Conservation (phyloP, 2,329 filamentous ascomycete genomes). For the Cladosporium sp. region DNA sequence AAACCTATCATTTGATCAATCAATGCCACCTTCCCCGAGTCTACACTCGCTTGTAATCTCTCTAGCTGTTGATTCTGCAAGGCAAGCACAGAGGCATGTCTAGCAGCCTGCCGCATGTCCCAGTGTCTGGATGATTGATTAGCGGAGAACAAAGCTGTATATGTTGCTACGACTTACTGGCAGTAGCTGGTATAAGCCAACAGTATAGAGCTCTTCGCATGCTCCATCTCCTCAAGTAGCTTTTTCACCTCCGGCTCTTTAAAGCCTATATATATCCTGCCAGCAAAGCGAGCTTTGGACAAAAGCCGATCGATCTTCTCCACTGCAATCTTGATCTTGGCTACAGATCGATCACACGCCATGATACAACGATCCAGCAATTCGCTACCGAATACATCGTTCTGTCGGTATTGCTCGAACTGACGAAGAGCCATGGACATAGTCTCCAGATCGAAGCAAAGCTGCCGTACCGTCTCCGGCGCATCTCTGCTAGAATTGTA, state of each 20-base stretch:
- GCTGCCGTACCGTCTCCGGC: neutral
- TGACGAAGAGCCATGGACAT: constrained; percentile 7
- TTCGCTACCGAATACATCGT: neutral
- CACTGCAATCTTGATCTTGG: neutral
- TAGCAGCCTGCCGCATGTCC: neutral
- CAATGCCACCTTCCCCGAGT: neutral
- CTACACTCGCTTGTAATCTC: neutral
- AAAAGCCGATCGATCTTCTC: neutral
- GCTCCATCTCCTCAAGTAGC: constrained; percentile 11
- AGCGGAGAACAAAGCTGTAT: no score
- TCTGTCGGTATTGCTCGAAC: neutral
- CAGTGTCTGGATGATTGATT: neutral
- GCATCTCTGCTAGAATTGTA: constrained; percentile 5
- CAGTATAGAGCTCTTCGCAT: constrained; percentile 9
- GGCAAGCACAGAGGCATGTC: neutral
- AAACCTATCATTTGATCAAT: neutral
- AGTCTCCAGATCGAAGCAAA: constrained; percentile 6
- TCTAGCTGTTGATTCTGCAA: neutral
- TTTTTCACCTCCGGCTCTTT: constrained; percentile 12
- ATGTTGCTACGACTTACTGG: neutral
- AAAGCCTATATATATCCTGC: constrained; percentile 7
- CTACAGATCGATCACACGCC: neutral
- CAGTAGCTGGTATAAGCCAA: constrained; percentile 3
- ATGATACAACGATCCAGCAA: neutral
- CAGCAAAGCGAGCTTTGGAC: neutral